Evolutionary conservation across 768 basidiomycete species (phyloP).

Genomic region (Tulasnella calospora): DNA sequence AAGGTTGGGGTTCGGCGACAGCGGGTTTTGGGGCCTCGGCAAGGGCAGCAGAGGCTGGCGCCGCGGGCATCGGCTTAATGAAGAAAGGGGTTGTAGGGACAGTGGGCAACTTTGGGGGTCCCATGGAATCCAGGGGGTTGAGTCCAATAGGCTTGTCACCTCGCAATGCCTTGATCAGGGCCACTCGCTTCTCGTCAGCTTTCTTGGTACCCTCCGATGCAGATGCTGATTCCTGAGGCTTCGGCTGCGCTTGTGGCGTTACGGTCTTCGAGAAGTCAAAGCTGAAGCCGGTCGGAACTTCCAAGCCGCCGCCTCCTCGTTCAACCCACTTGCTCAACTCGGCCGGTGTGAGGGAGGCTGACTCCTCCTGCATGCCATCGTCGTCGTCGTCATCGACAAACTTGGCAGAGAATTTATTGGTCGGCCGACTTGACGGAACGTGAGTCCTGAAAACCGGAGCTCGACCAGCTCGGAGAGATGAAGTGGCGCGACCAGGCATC

Average conservation of each 20-base stretch:
- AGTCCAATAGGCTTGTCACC: neutral
- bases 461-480: constrained; percentile 14
- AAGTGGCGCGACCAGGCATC: constrained; percentile 24
- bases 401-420: constrained; percentile 24
- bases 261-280: constrained; percentile 15
- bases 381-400: constrained; percentile 23
- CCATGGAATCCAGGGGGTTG: neutral
- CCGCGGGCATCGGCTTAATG: neutral
- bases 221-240: neutral
- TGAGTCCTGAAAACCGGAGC: constrained; percentile 13
- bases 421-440: constrained; percentile 13
- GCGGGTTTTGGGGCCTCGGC: too few species aligned
- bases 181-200: constrained; percentile 7
- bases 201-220: neutral
- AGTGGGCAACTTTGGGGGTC: neutral
- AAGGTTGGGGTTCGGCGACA: neutral
- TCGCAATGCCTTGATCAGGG: neutral
- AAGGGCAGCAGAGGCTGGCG: neutral
- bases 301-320: neutral
- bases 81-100: constrained; percentile 1
- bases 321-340: constrained; percentile 18
- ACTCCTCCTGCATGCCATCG: constrained; percentile 18
- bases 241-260: neutral
- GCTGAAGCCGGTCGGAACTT: constrained; percentile 21
- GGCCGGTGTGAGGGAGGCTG: constrained; percentile 14